Evolutionary conservation across 805 yeast species (phyloP).

Genomic region (Starmerella bombicola): DNA sequence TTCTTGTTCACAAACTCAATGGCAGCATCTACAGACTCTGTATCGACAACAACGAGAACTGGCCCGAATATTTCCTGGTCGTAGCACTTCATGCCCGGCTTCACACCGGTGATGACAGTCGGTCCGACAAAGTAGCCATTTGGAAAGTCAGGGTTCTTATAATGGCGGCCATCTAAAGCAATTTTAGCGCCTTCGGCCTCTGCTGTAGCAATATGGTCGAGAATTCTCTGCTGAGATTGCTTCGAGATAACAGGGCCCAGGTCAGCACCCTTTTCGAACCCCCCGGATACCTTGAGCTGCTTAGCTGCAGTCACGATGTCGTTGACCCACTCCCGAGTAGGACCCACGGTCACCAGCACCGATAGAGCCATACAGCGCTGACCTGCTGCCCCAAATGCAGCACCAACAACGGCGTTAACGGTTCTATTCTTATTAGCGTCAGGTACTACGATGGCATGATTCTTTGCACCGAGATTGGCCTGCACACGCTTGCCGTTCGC

Average conservation of each 20-base stretch:
- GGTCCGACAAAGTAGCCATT: constrained; percentile 64
- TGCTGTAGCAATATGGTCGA: constrained; percentile 44
- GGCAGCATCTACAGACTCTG: constrained; percentile 55
- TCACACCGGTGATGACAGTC: constrained; percentile 47
- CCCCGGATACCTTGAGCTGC: constrained; percentile 47
- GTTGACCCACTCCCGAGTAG: constrained; percentile 47
- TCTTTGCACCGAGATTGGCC: constrained; percentile 69
- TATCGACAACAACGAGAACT: constrained; percentile 49
- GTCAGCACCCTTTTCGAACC: constrained; percentile 50
- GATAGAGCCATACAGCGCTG: constrained; percentile 75
- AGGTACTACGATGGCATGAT: constrained; percentile 60
- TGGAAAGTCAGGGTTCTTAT: constrained; percentile 37
- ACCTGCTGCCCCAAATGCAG: constrained; percentile 77
- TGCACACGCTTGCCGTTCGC: constrained; percentile 63
- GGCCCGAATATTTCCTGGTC: constrained; percentile 73
- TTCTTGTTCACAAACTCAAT: constrained; percentile 49
- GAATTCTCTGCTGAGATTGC: constrained; percentile 41
- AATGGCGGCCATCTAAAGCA: constrained; percentile 51
- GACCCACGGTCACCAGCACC: constrained; percentile 59
- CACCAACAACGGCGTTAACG: constrained; percentile 54
- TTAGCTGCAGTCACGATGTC: constrained; percentile 50
- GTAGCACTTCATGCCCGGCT: constrained; percentile 58
- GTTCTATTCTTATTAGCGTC: constrained; percentile 57
- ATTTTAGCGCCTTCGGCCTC: constrained; percentile 51
- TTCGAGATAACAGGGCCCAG: constrained; percentile 66